A percentile compares a stretch with the other conserved stretches of the same genome.
phyloP scores from a whole-genome alignment of 352 stramenopile genomes.

The Phytophthora meadii region DNA sequence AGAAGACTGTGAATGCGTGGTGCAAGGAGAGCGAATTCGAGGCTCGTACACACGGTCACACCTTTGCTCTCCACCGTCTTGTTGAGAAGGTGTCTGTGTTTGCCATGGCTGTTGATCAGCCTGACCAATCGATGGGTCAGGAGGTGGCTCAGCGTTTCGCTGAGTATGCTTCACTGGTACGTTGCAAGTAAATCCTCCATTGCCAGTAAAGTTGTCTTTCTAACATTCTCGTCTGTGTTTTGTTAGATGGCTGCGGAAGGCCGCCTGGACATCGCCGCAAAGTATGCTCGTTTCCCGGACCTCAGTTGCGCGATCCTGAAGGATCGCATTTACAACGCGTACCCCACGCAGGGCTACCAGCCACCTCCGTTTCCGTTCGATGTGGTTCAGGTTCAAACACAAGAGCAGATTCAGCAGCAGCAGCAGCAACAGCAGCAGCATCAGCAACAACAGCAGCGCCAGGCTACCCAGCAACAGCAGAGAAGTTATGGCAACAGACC shows the following conservation, averaged over 20 bases:
- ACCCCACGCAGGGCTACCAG: slow-evolving; percentile 77
- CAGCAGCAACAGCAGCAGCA: slow-evolving; percentile 51
- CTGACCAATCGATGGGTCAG: slow-evolving; percentile 84
- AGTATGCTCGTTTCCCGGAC: slow-evolving; percentile 90
- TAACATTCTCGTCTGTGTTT: slow-evolving; percentile 8
- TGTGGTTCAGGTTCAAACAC: slow-evolving; percentile 62
- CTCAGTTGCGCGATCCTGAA: slow-evolving; percentile 83
- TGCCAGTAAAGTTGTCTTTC: neutral
- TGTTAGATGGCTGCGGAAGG: slow-evolving; percentile 93
- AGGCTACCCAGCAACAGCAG: slow-evolving; percentile 32
- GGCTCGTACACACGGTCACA: slow-evolving; percentile 64
- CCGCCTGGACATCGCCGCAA: slow-evolving; percentile 91
- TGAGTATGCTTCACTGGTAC: slow-evolving; percentile 81
- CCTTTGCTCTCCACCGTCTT: slow-evolving; percentile 94
- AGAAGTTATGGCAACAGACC: slow-evolving; percentile 49
- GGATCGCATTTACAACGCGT: slow-evolving; percentile 89
- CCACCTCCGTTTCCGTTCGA: slow-evolving; percentile 89
- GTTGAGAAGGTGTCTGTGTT: slow-evolving; percentile 98
- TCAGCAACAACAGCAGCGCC: slow-evolving; percentile 40
- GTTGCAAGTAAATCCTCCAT: neutral
- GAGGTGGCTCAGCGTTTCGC: slow-evolving; percentile 92
- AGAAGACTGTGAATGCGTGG: slow-evolving; percentile 88
- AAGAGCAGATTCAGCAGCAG: slow-evolving; percentile 67
- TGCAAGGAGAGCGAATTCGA: slow-evolving; percentile 92
- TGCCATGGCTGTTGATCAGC: slow-evolving; percentile 85